Evolutionary conservation across 163 green algal species (phyloP).

Genomic region (Scenedesmus sp.): DNA sequence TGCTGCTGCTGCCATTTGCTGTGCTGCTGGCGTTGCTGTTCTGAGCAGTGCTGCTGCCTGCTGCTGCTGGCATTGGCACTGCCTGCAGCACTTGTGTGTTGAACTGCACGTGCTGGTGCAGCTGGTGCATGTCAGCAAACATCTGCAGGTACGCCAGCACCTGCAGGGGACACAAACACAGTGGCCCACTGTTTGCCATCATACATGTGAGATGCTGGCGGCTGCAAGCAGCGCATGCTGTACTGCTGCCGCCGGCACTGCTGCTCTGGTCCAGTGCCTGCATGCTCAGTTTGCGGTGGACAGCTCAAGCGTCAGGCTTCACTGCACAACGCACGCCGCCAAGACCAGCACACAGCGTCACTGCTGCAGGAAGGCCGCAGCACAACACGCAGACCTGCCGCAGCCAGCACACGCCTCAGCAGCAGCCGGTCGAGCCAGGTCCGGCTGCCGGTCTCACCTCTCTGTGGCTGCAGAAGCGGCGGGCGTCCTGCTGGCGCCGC

Average conservation of each 20-base stretch:
- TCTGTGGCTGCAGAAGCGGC: constrained; percentile 40
- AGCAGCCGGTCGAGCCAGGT: background rate
- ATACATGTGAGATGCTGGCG: background rate
- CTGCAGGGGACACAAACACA: background rate
- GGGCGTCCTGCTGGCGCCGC: constrained; percentile 4
- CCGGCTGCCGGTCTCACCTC: constrained; percentile 19
- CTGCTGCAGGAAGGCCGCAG: too few relatives aligned
- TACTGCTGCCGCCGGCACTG: too few relatives aligned
- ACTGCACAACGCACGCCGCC: too few relatives aligned
- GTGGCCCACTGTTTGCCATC: too few relatives aligned
- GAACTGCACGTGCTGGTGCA: constrained; percentile 38
- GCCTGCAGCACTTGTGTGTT: constrained; percentile 39
- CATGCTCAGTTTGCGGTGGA: too few relatives aligned
- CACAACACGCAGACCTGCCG: too few relatives aligned
- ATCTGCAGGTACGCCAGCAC: constrained; percentile 52
- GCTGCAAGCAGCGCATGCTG: too few relatives aligned
- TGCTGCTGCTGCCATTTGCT: constrained; percentile 24
- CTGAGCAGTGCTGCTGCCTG: background rate
- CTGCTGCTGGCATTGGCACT: background rate
- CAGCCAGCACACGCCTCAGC: too few relatives aligned
- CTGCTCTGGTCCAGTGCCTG: too few relatives aligned
- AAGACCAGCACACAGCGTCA: too few relatives aligned
- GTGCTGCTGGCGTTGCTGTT: background rate
- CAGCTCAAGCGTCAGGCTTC: too few relatives aligned
- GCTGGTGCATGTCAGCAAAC: constrained; percentile 46